Percentiles rank a stretch among this genome's conserved stretches.
These are phyloP conservation scores for Chalciporus sp. DNA, from an alignment of 1,284 basidiomycete species.

Conservation along the genomic window DNA sequence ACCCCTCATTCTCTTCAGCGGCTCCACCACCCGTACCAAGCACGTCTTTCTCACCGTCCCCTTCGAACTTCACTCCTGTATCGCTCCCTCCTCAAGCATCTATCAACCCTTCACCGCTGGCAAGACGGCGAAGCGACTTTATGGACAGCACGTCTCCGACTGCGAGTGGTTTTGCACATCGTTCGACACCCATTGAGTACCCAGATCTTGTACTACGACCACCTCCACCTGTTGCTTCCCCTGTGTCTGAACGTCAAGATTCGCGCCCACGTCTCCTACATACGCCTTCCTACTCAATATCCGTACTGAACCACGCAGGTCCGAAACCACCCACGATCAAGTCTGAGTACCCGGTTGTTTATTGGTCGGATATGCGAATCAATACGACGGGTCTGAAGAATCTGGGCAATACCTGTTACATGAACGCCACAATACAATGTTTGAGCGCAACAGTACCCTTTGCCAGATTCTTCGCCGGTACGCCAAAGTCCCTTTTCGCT, in stretches of 20 bases:
- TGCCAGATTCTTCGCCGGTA: constrained; percentile 86
- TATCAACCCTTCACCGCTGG: constrained; percentile 66
- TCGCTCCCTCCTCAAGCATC: constrained; percentile 79
- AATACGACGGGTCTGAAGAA: constrained; percentile 92
- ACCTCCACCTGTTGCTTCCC: constrained; percentile 73
- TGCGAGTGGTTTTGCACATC: constrained; percentile 51
- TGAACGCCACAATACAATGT: constrained; percentile 98
- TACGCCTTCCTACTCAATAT: constrained; percentile 33
- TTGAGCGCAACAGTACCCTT: constrained; percentile 91
- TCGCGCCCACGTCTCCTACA: constrained; percentile 53
- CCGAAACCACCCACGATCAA: constrained; percentile 61
- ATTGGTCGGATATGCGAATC: constrained; percentile 80
- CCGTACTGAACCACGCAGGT: constrained; percentile 20
- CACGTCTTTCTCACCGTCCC: constrained; percentile 34
- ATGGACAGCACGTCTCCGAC: constrained; percentile 77
- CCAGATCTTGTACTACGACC: constrained; percentile 77
- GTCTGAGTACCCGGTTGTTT: constrained; percentile 74
- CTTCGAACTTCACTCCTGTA: constrained; percentile 39
- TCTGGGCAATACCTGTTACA: constrained; percentile 98
- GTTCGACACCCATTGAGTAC: constrained; percentile 71
- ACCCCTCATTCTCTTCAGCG: constrained; percentile 42
- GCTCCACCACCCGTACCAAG: constrained; percentile 37
- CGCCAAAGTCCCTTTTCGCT: background rate
- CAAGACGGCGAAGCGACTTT: constrained; percentile 78
- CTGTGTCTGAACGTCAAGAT: constrained; percentile 70